Evolutionary conservation across 2,329 filamentous ascomycete species (phyloP), one percentile per base, ranked within the genome.

Genomic region (Taxawa tesnikishii): DNA sequence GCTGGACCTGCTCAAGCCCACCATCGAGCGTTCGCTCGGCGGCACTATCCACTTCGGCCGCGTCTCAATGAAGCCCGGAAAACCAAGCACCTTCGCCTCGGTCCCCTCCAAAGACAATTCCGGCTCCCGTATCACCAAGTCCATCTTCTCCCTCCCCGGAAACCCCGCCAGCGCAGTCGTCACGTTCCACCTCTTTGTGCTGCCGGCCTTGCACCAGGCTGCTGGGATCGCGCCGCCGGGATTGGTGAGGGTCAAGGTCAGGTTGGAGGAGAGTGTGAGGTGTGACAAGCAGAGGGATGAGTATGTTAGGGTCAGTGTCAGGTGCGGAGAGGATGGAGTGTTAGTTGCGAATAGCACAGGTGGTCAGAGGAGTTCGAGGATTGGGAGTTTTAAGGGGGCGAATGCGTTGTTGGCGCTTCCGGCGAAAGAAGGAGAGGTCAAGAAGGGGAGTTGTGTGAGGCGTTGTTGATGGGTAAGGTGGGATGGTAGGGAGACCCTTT

Each of bases 51-150:
- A 94, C 56, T 98, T 98, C 46, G 90, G 90, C 15, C 79, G 90
- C 3, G 90, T 98, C 3, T 73, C 79, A 33, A 96, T 98, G 90
- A 98, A 98, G 62, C 90, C 90, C 0, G 90, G 90, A 4, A 98
- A 96, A 58, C 90, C 90, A 2, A 94, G 87, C 0, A 98, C 90
- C 0, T 98, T 98, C 54, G 90, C 90, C 3, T 94, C 84, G 0
- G 70, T 96, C 0, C 77, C 83, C 0, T 62, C 70, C 49, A 77
- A 77, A 42, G 31, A 42, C 34, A 49, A 53, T 28, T 38, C 45
- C 10, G 73, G 75, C 13, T 62, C 70, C 25, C 68, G 75, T 28
- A 56, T 73, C 15, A 62, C 60, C 2, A 85, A 82, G 50, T 68
- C 79, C 36, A 73, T 98, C 42, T 98, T 98, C 59, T 83, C 83